These are phyloP conservation scores for Botrytis tulipae DNA, from an alignment of 2,329 filamentous ascomycete genomes.

Conservation along the genomic window DNA sequence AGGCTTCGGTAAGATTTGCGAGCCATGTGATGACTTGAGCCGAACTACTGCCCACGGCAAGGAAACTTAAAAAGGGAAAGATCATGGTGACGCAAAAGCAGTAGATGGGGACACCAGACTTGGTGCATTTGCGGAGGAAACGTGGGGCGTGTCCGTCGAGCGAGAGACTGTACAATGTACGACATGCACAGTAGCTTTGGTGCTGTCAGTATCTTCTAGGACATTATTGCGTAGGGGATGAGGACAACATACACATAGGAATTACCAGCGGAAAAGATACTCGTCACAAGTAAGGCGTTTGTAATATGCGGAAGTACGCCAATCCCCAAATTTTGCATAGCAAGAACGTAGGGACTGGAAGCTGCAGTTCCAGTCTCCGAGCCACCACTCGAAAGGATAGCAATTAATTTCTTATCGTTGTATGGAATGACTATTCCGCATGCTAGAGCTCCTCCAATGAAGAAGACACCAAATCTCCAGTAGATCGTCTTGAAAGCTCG, in stretches of 20 bases:
- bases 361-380: constrained; percentile 46
- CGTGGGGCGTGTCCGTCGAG: constrained; percentile 63
- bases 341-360: constrained; percentile 49
- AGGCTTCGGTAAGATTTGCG: constrained; percentile 63
- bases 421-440: constrained; percentile 66
- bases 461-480: constrained; percentile 69
- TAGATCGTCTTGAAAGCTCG: constrained; percentile 72
- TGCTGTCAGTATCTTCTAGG: neutral
- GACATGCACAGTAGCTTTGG: constrained; percentile 58
- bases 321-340: constrained; percentile 67
- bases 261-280: constrained; percentile 61
- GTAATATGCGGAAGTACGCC: constrained; percentile 63
- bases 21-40: constrained; percentile 43
- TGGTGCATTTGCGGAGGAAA: constrained; percentile 60
- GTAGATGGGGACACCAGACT: constrained; percentile 56
- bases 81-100: constrained; percentile 64
- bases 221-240: neutral
- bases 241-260: constrained; percentile 46
- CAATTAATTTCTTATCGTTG: constrained; percentile 56
- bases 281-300: constrained; percentile 62
- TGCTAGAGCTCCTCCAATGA: constrained; percentile 64
- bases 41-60: constrained; percentile 56
- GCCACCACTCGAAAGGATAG: constrained; percentile 38
- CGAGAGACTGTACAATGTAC: constrained; percentile 67
- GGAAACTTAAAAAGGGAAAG: constrained; percentile 69